Evolutionary conservation across 805 yeast species (phyloP), one percentile per base, ranked within the genome.

Genomic region (Myxozyma mucilagina): DNA sequence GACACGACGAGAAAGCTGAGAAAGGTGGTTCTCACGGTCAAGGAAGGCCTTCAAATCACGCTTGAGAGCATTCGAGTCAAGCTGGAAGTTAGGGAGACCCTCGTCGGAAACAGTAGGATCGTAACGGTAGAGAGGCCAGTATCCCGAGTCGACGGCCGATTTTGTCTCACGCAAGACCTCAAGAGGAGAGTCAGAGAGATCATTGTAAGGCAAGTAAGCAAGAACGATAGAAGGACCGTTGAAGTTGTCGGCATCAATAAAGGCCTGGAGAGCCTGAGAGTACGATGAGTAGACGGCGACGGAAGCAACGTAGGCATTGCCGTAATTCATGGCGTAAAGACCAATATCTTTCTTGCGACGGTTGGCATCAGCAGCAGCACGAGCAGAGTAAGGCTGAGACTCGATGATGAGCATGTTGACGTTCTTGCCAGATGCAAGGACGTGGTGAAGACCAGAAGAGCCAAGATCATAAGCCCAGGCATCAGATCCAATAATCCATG

Each of bases 381-480:
- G 73, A 2, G 79, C 74, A 64, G 83, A 78, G 67, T 75, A 71
- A 11, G 96, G 93, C 71, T 90, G 92, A 14, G 92, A 87, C 73
- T 93, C 97, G 70, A 93, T 86, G 61, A 93, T 80, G 70, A 93
- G 82, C 82, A 93, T 82, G 73, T 93, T 93, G 68, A 93, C 76
- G 72, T 90, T 89, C 72, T 84, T 81, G 49, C 86, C 86, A 0
- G 92, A 85, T 32, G 91, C 76, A 48, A 93, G 78, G 3, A 90
- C 86, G 68, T 87, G 87, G 73, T 93, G 97, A 54, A 93, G 86
- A 72, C 97, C 97, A 5, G 97, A 87, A 64, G 88, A 79, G 47
- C 98, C 98, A 68, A 90, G 78, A 76, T 93, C 98, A 72, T 87
- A 91, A 20, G 97, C 83, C 98, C 98, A 93, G 36, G 94, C 84